Evolutionary conservation across 2,329 filamentous ascomycete genomes (phyloP), one percentile per base, ranked within the genome.

Genomic region (Colletotrichum eleusines): DNA sequence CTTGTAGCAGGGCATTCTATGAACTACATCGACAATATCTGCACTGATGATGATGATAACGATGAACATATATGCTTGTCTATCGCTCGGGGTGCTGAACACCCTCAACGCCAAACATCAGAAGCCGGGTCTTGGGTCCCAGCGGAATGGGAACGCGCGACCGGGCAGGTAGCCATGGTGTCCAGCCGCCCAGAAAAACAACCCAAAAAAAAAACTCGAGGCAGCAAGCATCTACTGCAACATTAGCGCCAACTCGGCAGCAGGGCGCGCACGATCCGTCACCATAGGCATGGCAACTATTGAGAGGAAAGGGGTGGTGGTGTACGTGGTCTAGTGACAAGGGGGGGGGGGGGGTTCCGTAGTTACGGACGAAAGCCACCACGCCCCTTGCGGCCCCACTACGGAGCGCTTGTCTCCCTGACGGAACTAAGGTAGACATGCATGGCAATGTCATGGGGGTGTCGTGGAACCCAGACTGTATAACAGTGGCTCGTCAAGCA

Each of bases 331-430:
- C 18, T 35, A 18, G 14, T 48, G 33, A 57, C 14, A 48, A 40
- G 31, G 31, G 31, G 31, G 51, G 60, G 23, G 31, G 26, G 48
- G 20, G 33, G 28, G 48, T 35, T 31, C 46, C 66, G 38, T 58
- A 59, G 11, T 69, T 69, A 69, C 66, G 66, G 46, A 23, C 61
- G 61, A 58, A 69, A 65, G 61, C 53, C 66, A 58, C 42, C 26
- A 18, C 42, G 40, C 59, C 42, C 59, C 65, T 33, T 69, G 44
- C 5, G 26, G 40, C 42, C 23, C 42, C 33, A 50, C 31, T 51
- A 61, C 42, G 60, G 60, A 51, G 60, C 28, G 38, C 46, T 38
- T 20, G 48, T 35, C 50, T 38, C 57, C 44, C 44, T 16, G 60
- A 58, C 51, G 51, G 59, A 58, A 20, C 42, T 68, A 63, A 40